Conservation (phyloP, 2,329 filamentous ascomycete species). For the Alternaria conjuncta region DNA sequence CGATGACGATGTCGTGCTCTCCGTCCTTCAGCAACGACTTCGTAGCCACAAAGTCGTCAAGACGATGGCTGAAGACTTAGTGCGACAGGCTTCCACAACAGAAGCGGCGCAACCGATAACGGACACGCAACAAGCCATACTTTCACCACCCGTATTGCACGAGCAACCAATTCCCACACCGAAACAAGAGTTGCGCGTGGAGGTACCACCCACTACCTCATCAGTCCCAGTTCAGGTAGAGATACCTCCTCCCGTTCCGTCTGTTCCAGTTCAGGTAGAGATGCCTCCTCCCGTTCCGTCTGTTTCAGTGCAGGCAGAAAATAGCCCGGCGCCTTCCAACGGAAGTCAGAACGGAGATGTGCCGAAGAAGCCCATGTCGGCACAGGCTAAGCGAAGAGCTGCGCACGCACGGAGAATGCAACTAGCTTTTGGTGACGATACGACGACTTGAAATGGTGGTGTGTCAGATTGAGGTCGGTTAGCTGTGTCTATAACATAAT, state of each 20-base stretch:
- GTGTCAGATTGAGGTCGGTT: not conserved
- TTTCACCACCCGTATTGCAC: not conserved
- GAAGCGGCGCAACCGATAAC: not conserved
- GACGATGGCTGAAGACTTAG: not conserved
- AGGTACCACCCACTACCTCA: not conserved
- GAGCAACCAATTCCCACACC: not conserved
- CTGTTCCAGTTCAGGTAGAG: not conserved
- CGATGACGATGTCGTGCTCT: constrained; percentile 5
- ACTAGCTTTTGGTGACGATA: constrained; percentile 23
- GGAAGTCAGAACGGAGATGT: not conserved
- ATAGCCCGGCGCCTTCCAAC: not conserved
- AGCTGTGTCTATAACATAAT: not conserved
- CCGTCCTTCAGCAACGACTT: constrained; percentile 4
- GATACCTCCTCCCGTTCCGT: not conserved
- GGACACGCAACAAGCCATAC: not conserved
- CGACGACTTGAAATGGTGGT: not conserved
- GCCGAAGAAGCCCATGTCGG: constrained; percentile 19
- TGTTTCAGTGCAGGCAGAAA: not conserved
- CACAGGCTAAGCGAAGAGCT: constrained; percentile 33
- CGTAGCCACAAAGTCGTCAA: constrained; percentile 2
- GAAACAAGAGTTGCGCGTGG: not conserved
- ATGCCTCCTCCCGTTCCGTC: not conserved
- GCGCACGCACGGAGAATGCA: constrained; percentile 37
- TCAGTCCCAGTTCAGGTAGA: not conserved
- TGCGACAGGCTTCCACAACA: not conserved